These are phyloP conservation scores for Cutaneotrichosporon sp. DNA, from an alignment of 1,284 basidiomycete genomes.

Conservation along the genomic window DNA sequence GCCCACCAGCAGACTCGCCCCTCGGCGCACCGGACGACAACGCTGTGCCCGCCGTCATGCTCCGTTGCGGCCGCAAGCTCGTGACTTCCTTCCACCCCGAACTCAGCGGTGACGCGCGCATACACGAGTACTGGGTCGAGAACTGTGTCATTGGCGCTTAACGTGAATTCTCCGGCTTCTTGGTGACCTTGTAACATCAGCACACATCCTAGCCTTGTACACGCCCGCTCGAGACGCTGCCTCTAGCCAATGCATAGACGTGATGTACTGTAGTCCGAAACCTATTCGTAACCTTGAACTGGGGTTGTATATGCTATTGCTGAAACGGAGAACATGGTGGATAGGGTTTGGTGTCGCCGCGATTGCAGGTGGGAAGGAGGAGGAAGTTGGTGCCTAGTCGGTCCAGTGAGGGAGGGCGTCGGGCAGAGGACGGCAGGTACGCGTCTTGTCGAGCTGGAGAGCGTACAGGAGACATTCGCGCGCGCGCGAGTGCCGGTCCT, in stretches of 20 bases:
- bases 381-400: not conserved
- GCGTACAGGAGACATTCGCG: constrained; percentile 70
- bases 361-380: not conserved
- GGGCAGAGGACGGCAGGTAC: constrained; percentile 33
- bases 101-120: constrained; percentile 75
- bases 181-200: too few relatives aligned
- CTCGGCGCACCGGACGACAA: constrained; percentile 36
- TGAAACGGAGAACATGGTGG: too few relatives aligned
- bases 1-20: constrained; percentile 37
- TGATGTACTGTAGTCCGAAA: too few relatives aligned
- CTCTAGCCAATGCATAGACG: too few relatives aligned
- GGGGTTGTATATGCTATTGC: not conserved
- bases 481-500: constrained; percentile 63
- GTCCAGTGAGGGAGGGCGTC: constrained; percentile 22
- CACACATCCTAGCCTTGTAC: too few relatives aligned
- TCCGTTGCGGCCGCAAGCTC: constrained; percentile 76
- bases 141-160: constrained; percentile 34
- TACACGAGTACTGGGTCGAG: constrained; percentile 62
- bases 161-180: too few relatives aligned
- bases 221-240: too few relatives aligned
- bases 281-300: not conserved
- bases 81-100: constrained; percentile 95
- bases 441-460: constrained; percentile 62
- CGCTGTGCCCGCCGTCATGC: constrained; percentile 71
- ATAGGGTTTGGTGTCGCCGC: too few relatives aligned